Conservation (phyloP, 805 yeast species). For the Peterozyma xylosa region DNA sequence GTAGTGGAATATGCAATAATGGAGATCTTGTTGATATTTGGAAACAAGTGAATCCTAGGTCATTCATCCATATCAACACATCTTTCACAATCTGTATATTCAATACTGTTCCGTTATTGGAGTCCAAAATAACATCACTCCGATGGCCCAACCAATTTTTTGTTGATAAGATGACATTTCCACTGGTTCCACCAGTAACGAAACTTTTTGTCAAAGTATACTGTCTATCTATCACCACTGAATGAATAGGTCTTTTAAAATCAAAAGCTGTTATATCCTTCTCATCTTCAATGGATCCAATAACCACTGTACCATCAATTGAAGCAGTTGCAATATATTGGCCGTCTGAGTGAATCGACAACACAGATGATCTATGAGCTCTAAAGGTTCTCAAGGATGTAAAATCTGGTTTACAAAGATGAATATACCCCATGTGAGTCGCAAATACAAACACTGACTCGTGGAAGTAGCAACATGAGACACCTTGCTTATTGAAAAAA, state of each 20-base stretch:
- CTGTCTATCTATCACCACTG: slow-evolving; percentile 72
- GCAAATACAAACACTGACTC: slow-evolving; percentile 69
- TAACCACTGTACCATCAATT: slow-evolving; percentile 87
- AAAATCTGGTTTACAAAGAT: slow-evolving; percentile 55
- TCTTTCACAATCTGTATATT: slow-evolving; percentile 57
- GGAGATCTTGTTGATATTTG: slow-evolving; percentile 44
- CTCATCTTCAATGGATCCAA: slow-evolving; percentile 60
- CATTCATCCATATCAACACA: slow-evolving; percentile 77
- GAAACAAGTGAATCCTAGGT: slow-evolving; percentile 64
- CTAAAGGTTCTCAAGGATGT: slow-evolving; percentile 62
- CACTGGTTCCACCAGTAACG: slow-evolving; percentile 86
- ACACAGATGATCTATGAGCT: slow-evolving; percentile 80
- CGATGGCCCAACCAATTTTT: slow-evolving; percentile 86
- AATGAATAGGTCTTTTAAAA: slow-evolving; percentile 81
- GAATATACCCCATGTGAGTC: slow-evolving; percentile 81
- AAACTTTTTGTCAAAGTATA: slow-evolving; percentile 59
- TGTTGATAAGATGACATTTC: slow-evolving; percentile 67
- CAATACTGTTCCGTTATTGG: slow-evolving; percentile 63
- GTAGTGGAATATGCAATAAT: slow-evolving; percentile 48
- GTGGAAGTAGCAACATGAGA: slow-evolving; percentile 60
- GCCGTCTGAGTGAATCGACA: slow-evolving; percentile 70
- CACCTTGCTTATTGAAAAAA: slow-evolving; percentile 68
- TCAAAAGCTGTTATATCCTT: slow-evolving; percentile 67
- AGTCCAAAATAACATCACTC: slow-evolving; percentile 55
- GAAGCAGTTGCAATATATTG: slow-evolving; percentile 77